These are phyloP conservation scores for Botrytis fabae DNA, from an alignment of 2,329 filamentous ascomycete genomes.

Conservation along the genomic window DNA sequence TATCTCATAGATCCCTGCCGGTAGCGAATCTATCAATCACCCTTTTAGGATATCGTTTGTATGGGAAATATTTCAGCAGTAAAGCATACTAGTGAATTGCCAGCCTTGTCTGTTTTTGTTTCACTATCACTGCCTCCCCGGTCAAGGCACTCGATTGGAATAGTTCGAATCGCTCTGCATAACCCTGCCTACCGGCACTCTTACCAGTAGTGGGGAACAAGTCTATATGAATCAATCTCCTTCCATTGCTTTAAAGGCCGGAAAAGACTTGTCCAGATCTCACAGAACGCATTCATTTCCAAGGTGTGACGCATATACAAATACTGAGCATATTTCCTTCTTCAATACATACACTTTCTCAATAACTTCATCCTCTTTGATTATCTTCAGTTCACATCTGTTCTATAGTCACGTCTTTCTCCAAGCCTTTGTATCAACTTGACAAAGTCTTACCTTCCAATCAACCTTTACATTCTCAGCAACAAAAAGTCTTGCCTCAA, in stretches of 20 bases:
- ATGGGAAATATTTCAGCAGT: slow-evolving; percentile 11
- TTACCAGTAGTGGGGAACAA: slow-evolving; percentile 7
- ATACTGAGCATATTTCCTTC: slow-evolving; percentile 15
- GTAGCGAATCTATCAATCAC: slow-evolving; percentile 11
- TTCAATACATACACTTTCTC: not conserved
- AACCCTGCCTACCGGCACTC: slow-evolving; percentile 4
- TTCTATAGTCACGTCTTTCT: not conserved
- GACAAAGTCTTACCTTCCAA: slow-evolving; percentile 1
- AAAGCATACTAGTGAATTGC: slow-evolving; percentile 8
- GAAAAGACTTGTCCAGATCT: slow-evolving; percentile 16
- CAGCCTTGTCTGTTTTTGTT: slow-evolving; percentile 18
- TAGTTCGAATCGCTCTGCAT: slow-evolving; percentile 12
- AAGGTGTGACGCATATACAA: slow-evolving; percentile 1
- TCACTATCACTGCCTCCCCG: slow-evolving; percentile 14
- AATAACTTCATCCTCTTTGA: slow-evolving; percentile 3
- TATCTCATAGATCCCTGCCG: slow-evolving; percentile 10
- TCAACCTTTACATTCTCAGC: not conserved
- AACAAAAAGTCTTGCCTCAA: slow-evolving; percentile 36
- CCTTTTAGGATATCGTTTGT: slow-evolving; percentile 2
- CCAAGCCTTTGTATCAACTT: not conserved
- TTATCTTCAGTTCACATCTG: not conserved
- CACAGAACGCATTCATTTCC: slow-evolving; percentile 4
- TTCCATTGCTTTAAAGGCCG: not conserved
- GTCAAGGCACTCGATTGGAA: slow-evolving; percentile 19
- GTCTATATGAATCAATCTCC: slow-evolving; percentile 20